Percentiles rank a stretch among this genome's conserved stretches.
Conservation (phyloP, 2,329 filamentous ascomycete species). For the Septoria linicola region DNA sequence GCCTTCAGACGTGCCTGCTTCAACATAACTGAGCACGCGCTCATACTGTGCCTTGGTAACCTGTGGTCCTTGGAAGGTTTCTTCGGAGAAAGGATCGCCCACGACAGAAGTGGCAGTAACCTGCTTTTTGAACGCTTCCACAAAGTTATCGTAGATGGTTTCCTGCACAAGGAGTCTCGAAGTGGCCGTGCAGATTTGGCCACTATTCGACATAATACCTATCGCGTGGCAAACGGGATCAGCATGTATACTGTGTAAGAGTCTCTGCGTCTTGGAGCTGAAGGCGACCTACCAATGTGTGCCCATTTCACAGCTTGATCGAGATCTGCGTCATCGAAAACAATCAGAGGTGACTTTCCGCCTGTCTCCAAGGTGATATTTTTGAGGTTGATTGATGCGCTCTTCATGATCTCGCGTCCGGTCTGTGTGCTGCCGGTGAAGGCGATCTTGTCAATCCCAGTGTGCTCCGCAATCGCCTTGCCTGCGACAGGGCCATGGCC, state of each 20-base stretch:
- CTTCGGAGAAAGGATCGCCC: conserved; percentile 58
- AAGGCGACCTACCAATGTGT: conserved; percentile 23
- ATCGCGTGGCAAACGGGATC: too few species aligned
- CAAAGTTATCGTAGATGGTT: conserved; percentile 46
- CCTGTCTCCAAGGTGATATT: conserved; percentile 33
- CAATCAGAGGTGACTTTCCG: conserved; percentile 31
- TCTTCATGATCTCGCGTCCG: conserved; percentile 26
- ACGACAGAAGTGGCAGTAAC: conserved; percentile 19
- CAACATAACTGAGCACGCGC: conserved; percentile 67
- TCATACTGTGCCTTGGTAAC: conserved; percentile 70
- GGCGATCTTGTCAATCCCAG: conserved; percentile 34
- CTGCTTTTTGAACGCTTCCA: conserved; percentile 40
- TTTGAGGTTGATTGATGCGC: conserved; percentile 35
- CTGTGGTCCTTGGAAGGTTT: conserved; percentile 72
- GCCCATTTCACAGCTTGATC: conserved; percentile 34
- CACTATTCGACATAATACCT: conserved; percentile 55
- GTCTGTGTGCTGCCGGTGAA: conserved; percentile 33
- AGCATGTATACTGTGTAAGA: too few species aligned
- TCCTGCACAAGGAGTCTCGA: conserved; percentile 58
- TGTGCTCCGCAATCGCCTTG: conserved; percentile 33
- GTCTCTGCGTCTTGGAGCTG: conserved; percentile 30
- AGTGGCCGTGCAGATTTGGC: conserved; percentile 61
- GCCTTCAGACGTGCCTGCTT: conserved; percentile 57
- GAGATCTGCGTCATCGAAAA: conserved; percentile 33
- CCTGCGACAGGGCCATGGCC: conserved; percentile 36